Base-by-base conservation (phyloP, 164 flowering plant genomes). In the Magnolia changhungtana region DNA sequence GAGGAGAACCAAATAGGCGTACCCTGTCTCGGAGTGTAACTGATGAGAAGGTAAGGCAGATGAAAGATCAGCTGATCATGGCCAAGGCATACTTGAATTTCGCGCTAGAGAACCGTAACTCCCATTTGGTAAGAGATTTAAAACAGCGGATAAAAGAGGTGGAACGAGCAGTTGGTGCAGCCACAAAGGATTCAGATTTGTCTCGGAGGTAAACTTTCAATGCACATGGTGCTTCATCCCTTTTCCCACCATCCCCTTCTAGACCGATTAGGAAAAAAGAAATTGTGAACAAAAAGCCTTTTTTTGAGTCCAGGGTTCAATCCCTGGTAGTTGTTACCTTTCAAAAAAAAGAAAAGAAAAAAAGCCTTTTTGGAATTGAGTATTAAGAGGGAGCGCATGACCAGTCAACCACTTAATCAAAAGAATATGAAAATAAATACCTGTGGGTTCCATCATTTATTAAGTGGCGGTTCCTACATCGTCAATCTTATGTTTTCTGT, bases 71-170 rank as follows among this genome's bases (percentile, higher is more conserved):
- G 79, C 52, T 96, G 50, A 81, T 94, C 67, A 85, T 91, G 86
- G 99, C 98, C 77, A 91, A 80, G 86, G 90, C 88, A 67, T 96
- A 88, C 84, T 82, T 96, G 84, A 86, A 58, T 79, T 87, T 93
- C 82, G 84, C 93, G 52, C 88, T 90, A 8, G 84, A 92, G 78
- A 81, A 76, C 50, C 86, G 90, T 81, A 90, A 88, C 75, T 84
- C 98, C 50, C 93, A 90, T 80, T 73, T 94, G 45, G 89, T 92
- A 27, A 93, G 87, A 77, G 99, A 96, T 85, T 81, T 96, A 84
- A 92, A 74, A 81, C 71, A 82, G 79, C 86, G 95, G 69, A 89
- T 91, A 21, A 94, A 85, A 81, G 96, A 93, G 79, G 61, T 90
- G 68, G 98, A 93, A 80, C 87, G 92, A 70, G 89, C 92, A n/a